A percentile compares a stretch with the other conserved stretches of the same genome.
Conservation (phyloP, 2,329 filamentous ascomycete genomes). For the Curvularia spicifera region DNA sequence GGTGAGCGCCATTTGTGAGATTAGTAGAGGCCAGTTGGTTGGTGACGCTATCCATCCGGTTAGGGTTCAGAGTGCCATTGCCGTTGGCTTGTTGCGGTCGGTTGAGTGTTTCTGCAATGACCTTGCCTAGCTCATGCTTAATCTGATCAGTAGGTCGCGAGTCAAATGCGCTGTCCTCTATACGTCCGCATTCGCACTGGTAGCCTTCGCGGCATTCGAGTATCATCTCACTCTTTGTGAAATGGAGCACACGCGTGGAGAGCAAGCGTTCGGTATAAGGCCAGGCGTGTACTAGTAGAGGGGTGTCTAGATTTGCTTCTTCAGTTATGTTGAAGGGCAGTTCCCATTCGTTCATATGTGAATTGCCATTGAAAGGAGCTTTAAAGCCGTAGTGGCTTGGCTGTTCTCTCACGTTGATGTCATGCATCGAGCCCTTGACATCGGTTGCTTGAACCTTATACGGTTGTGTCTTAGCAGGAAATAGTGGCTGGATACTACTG, state of each 20-base stretch:
- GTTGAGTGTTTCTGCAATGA: conserved; percentile 29
- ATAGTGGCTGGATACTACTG: conserved; percentile 36
- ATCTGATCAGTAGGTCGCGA: conserved; percentile 43
- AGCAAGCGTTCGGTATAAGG: conserved; percentile 43
- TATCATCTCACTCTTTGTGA: conserved; percentile 47
- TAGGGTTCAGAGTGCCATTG: conserved; percentile 20
- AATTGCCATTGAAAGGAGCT: conserved; percentile 40
- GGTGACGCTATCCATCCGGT: conserved; percentile 36
- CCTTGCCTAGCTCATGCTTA: conserved; percentile 43
- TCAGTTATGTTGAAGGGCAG: conserved; percentile 40
- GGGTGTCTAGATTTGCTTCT: conserved; percentile 39
- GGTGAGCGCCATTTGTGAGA: conserved; percentile 28
- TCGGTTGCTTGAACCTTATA: conserved; percentile 46
- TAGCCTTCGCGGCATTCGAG: conserved; percentile 47
- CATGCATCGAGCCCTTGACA: conserved; percentile 39
- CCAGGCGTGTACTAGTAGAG: conserved; percentile 45
- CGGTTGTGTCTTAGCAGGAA: conserved; percentile 31
- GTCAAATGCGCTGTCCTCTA: conserved; percentile 40
- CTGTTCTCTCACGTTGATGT: conserved; percentile 45
- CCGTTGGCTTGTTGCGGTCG: conserved; percentile 17
- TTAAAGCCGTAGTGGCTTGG: conserved; percentile 48
- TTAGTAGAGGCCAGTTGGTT: conserved; percentile 39
- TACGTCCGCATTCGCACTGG: conserved; percentile 47
- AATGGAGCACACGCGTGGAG: conserved; percentile 42
- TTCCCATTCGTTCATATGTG: conserved; percentile 48